phyloP scores from a whole-genome alignment of 768 basidiomycete species.

The Myochromella boudieri region DNA sequence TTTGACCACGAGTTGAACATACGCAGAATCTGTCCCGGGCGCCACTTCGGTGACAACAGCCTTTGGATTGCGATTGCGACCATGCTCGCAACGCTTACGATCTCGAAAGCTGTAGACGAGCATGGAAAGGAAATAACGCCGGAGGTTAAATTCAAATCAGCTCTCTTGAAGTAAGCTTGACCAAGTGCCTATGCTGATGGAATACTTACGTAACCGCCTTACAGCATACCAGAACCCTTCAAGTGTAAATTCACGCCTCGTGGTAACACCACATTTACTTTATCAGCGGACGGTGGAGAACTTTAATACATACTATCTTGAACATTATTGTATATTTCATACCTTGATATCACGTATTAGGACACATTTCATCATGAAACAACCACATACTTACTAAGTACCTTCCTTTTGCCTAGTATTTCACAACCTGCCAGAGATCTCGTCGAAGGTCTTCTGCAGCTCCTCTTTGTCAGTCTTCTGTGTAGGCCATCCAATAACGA shows the following conservation, averaged over 20 bases:
- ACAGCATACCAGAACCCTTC: slow-evolving; percentile 9
- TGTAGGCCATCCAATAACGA: slow-evolving; percentile 81
- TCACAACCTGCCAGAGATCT: slow-evolving; percentile 56
- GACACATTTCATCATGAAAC: too few species aligned
- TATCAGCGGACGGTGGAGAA: background rate
- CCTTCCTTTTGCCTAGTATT: background rate
- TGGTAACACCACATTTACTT: background rate
- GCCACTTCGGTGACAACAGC: slow-evolving; percentile 23
- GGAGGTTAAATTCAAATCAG: slow-evolving; percentile 1
- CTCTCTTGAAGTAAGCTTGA: slow-evolving; percentile 4
- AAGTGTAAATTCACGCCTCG: slow-evolving; percentile 12
- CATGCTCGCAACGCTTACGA: slow-evolving; percentile 27
- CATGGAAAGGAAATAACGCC: slow-evolving; percentile 24
- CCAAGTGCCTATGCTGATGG: too few species aligned
- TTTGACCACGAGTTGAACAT: background rate
- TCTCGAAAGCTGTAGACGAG: slow-evolving; percentile 24
- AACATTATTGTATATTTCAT: too few species aligned
- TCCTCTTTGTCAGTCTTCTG: slow-evolving; percentile 62
- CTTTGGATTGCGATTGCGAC: slow-evolving; percentile 23
- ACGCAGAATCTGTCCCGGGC: slow-evolving; percentile 24
- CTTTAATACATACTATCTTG: too few species aligned
- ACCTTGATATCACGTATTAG: too few species aligned
- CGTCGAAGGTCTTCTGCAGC: slow-evolving; percentile 54
- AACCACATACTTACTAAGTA: too few species aligned
- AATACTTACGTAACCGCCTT: background rate